phyloP scores from a whole-genome alignment of 2,329 filamentous ascomycete genomes.

The Claviceps arundinis region DNA sequence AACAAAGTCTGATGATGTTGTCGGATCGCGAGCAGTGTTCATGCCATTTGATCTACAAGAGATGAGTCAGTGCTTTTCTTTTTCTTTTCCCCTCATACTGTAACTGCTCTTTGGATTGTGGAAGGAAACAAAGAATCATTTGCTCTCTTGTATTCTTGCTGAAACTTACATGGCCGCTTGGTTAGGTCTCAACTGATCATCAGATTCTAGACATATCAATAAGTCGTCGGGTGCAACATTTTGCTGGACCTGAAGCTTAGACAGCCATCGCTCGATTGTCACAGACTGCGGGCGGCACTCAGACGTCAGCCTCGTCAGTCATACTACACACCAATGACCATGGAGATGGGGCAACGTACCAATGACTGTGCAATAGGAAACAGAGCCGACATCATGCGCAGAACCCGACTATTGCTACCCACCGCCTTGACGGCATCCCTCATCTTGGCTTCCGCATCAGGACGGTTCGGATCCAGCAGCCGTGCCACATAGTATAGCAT shows the following conservation, averaged over 20 bases:
- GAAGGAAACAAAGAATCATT: neutral
- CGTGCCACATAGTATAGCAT: conserved; percentile 35
- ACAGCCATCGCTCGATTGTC: conserved; percentile 26
- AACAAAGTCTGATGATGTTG: conserved; percentile 9
- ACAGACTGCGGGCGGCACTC: conserved; percentile 14
- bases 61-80: neutral
- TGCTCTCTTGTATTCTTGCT: neutral
- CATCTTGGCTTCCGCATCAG: conserved; percentile 22
- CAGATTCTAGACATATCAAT: conserved; percentile 10
- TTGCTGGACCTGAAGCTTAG: conserved; percentile 24
- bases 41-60: conserved; percentile 7
- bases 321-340: neutral
- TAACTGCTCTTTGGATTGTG: no score
- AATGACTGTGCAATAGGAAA: conserved; percentile 27
- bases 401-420: conserved; percentile 25
- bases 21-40: conserved; percentile 4
- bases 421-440: conserved; percentile 25
- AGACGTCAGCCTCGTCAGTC: neutral
- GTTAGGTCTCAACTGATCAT: conserved; percentile 11
- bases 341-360: conserved; percentile 13
- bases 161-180: conserved; percentile 10
- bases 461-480: conserved; percentile 22
- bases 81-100: neutral
- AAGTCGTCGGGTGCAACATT: conserved; percentile 12
- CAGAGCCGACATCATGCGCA: conserved; percentile 23